Evolutionary conservation across 2,329 filamentous ascomycete genomes (phyloP).

Genomic region (Hypocreales sp.): DNA sequence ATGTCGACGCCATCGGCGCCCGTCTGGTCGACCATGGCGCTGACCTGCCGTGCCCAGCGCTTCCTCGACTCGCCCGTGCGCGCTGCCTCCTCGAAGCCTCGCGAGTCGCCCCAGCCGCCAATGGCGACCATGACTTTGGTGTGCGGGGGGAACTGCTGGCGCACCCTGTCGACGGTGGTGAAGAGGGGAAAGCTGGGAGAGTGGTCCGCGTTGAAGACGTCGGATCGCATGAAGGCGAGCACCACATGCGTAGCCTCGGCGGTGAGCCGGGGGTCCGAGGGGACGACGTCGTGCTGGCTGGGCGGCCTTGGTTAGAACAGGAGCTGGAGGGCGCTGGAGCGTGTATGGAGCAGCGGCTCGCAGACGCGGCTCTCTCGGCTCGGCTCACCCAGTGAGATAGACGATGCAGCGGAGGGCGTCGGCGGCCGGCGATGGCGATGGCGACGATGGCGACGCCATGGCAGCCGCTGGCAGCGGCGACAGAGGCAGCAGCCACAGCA

Average conservation of each 20-base stretch:
- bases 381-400: neutral
- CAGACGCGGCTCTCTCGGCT: no score
- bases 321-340: no score
- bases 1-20: slow-evolving; percentile 51
- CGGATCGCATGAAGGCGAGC: slow-evolving; percentile 41
- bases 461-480: no score
- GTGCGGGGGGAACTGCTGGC: slow-evolving; percentile 28
- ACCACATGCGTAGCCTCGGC: slow-evolving; percentile 38
- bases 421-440: slow-evolving; percentile 29
- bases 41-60: slow-evolving; percentile 48
- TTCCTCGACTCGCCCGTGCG: slow-evolving; percentile 32
- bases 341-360: neutral
- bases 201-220: slow-evolving; percentile 30
- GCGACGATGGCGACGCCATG: slow-evolving; percentile 30
- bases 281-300: slow-evolving; percentile 32
- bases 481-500: no score
- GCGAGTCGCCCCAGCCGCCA: slow-evolving; percentile 58
- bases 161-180: slow-evolving; percentile 30
- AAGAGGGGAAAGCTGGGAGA: slow-evolving; percentile 33
- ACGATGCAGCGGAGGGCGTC: slow-evolving; percentile 22
- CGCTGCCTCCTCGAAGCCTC: slow-evolving; percentile 44
- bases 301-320: neutral
- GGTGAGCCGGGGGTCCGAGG: slow-evolving; percentile 17
- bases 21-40: slow-evolving; percentile 41
- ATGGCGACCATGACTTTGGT: slow-evolving; percentile 57